Evolutionary conservation across 306 rosid species (phyloP).

Genomic region (Trifolium pratense): DNA sequence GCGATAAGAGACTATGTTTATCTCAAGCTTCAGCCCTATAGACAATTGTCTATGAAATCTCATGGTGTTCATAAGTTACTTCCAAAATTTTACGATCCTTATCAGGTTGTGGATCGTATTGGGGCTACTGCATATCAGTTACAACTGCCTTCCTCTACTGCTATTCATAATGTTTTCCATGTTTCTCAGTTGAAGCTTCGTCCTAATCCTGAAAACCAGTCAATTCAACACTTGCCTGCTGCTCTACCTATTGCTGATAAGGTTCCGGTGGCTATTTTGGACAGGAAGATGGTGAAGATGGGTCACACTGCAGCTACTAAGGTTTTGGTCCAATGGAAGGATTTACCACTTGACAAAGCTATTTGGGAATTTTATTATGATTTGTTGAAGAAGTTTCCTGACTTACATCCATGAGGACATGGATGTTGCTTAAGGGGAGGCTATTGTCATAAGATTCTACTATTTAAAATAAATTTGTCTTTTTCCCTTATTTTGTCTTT

Average conservation of each 20-base stretch:
- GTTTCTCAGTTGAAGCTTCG: background rate
- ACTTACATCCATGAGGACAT: background rate
- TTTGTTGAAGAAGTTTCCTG: background rate
- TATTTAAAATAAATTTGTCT: too few species aligned
- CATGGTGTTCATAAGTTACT: too few species aligned
- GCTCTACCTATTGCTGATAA: fast-evolving
- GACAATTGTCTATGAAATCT: too few species aligned
- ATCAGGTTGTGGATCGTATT: background rate
- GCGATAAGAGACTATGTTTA: too few species aligned
- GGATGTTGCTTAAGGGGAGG: background rate
- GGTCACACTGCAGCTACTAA: background rate
- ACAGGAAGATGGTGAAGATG: background rate
- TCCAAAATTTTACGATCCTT: background rate
- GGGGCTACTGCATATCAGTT: background rate
- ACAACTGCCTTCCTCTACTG: background rate
- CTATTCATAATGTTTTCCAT: background rate
- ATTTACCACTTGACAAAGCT: background rate
- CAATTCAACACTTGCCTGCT: background rate
- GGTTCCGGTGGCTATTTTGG: background rate
- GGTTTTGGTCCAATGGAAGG: background rate
- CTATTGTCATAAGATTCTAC: too few species aligned
- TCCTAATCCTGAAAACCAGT: too few species aligned
- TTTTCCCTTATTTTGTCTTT: too few species aligned
- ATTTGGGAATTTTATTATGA: background rate
- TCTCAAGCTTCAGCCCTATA: too few species aligned